Evolutionary conservation across 2,329 filamentous ascomycete species (phyloP), one percentile per base, ranked within the genome.

Genomic region (Biscogniauxia mediterranea): DNA sequence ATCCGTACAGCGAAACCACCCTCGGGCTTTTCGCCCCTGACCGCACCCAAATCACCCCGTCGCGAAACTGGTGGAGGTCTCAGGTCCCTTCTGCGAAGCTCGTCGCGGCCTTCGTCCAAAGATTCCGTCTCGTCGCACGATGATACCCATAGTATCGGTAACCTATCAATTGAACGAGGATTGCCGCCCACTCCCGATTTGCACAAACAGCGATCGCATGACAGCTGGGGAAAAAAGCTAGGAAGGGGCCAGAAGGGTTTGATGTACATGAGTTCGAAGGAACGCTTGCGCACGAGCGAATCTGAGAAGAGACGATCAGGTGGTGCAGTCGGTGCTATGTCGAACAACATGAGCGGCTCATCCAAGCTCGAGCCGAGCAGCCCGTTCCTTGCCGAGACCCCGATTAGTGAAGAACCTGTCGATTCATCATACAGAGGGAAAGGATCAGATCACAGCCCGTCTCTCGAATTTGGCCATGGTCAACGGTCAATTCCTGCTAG

Each of bases 1-100:
- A 85, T 96, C 68, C 88, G 89, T 65, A 96, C 93, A 32, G 86
- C 92, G 32, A 93, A 93, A 74, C 89, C 89, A 7, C 91, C 91
- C 0, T 92, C 90, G 56, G 91, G 90, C 58, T 86, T 88, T 69
- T 93, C 90, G 25, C 78, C 87, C 19, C 77, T 91, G 56, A 92
- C 89, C n/a, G 85, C 88, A 0, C 82, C 83, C 61, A 87, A 77
- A 57, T 85, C 79, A 26, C 79, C 81, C 20, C 76, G 76, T 56
- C 80, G 80, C 62, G 83, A 84, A 28, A 74, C 78, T 42, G 69
- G 73, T 1, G 76, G 77, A 51, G 84, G 85, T 13, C 72, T 91
- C 52, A 85, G 83, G 69, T 85, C 83, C 51, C 82, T 90, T 51
- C 78, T 91, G 53, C 81, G 85, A 65, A 79, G 74, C 68, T 80